phyloP scores from a whole-genome alignment of 768 basidiomycete species.

The Agrocybe praecox region DNA sequence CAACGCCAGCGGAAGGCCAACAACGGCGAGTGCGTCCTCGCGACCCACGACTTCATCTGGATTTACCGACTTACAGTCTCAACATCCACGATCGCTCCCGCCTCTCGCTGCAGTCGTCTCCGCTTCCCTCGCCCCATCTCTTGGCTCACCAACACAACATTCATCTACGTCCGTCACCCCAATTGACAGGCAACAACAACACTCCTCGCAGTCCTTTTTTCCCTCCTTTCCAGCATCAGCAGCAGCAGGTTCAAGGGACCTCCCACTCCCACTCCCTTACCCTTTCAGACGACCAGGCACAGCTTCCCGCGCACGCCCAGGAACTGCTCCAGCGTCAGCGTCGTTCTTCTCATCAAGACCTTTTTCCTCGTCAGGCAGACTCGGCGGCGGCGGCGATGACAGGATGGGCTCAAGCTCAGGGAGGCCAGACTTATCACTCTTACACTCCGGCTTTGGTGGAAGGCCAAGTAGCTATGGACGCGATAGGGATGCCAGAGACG shows the following conservation, averaged over 20 bases:
- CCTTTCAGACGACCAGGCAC: conserved; percentile 60
- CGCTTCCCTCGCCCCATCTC: conserved; percentile 54
- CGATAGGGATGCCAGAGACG: background rate
- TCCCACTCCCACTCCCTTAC: conserved; percentile 5
- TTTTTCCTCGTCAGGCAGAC: conserved; percentile 53
- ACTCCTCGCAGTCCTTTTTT: conserved; percentile 46
- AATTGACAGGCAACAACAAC: conserved; percentile 4
- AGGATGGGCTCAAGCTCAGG: background rate
- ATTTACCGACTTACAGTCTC: conserved; percentile 29
- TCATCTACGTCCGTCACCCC: no score
- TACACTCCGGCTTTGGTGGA: conserved; percentile 34
- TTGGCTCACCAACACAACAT: background rate
- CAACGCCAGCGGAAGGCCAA: conserved; percentile 34
- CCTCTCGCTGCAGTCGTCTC: conserved; percentile 79
- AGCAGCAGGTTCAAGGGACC: background rate
- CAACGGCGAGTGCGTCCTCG: conserved; percentile 28
- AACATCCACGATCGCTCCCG: conserved; percentile 54
- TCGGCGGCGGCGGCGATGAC: conserved; percentile 39
- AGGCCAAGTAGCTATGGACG: conserved; percentile 17
- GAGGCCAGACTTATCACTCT: conserved; percentile 30
- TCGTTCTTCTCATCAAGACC: conserved; percentile 55
- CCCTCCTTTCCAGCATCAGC: conserved; percentile 57
- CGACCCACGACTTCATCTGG: conserved; percentile 57
- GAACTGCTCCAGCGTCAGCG: conserved; percentile 72
- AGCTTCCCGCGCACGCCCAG: conserved; percentile 54